Conservation (phyloP, 352 stramenopile genomes). For the Phytophthora ohioensis region DNA sequence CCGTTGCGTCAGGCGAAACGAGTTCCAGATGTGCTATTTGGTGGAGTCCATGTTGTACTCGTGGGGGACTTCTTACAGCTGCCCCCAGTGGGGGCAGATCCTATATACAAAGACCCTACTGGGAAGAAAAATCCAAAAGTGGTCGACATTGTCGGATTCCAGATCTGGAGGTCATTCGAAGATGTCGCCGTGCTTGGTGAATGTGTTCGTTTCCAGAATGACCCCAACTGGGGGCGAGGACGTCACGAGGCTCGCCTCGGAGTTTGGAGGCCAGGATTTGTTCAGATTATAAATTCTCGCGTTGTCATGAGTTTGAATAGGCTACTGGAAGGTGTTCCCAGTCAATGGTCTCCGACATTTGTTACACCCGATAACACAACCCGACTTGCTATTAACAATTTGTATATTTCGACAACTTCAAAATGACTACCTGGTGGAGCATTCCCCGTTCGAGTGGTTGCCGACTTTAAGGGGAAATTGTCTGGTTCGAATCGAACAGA, state of each 20-base stretch:
- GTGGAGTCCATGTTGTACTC: not conserved
- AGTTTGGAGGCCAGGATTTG: constrained; percentile 1
- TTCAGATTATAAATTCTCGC: not conserved
- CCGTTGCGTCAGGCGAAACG: not conserved
- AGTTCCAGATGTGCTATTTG: not conserved
- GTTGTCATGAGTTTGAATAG: not conserved
- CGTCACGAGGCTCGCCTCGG: constrained; percentile 3
- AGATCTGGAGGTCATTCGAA: not conserved
- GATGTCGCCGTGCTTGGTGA: not conserved
- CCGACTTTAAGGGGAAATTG: too few species aligned
- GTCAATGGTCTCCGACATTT: not conserved
- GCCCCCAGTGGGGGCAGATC: not conserved
- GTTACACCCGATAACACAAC: constrained; percentile 3
- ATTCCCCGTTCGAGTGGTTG: not conserved
- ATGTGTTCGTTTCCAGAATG: not conserved
- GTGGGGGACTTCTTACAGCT: not conserved
- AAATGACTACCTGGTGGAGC: not conserved
- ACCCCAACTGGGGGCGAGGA: constrained; percentile 9
- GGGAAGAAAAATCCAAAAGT: not conserved
- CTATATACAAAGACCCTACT: not conserved
- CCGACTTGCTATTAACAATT: not conserved
- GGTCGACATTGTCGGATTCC: not conserved
- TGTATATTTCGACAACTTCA: not conserved
- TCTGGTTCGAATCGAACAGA: not conserved
- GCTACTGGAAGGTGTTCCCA: too few species aligned